These are phyloP conservation scores for Thraustochytrium sp. DNA, from an alignment of 352 stramenopile genomes.

Conservation along the genomic window DNA sequence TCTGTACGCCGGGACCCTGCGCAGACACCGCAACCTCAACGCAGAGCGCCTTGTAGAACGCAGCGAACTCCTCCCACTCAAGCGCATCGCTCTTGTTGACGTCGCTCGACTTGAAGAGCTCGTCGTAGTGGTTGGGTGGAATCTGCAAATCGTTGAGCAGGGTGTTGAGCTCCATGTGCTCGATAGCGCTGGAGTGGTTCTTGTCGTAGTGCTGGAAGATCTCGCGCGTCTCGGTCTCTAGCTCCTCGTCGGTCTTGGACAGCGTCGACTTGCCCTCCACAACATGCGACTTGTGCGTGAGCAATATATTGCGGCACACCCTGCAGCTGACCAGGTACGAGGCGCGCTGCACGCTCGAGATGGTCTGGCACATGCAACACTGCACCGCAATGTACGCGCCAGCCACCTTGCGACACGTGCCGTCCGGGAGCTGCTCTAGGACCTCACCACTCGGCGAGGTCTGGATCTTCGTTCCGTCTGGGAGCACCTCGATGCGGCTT, in stretches of 20 bases:
- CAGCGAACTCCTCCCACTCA: constrained; percentile 37
- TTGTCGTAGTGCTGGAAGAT: constrained; percentile 35
- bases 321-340: constrained; percentile 35
- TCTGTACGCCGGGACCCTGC: neutral
- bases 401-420: neutral
- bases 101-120: constrained; percentile 14
- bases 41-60: constrained; percentile 1
- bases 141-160: constrained; percentile 28
- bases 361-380: constrained; percentile 33
- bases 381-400: constrained; percentile 23
- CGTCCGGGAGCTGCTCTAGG: constrained; percentile 19
- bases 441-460: neutral
- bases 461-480: constrained; percentile 36
- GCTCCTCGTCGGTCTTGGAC: neutral
- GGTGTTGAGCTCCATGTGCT: neutral
- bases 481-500: constrained; percentile 32
- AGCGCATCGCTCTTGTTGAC: constrained; percentile 36
- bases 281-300: constrained; percentile 38
- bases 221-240: neutral
- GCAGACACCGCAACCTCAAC: neutral
- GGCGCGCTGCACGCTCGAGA: constrained; percentile 21
- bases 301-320: constrained; percentile 33
- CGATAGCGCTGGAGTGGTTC: constrained; percentile 33
- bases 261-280: neutral
- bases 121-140: neutral